Base-by-base conservation (phyloP, 768 basidiomycete species). In the Tricholoma terreum region DNA sequence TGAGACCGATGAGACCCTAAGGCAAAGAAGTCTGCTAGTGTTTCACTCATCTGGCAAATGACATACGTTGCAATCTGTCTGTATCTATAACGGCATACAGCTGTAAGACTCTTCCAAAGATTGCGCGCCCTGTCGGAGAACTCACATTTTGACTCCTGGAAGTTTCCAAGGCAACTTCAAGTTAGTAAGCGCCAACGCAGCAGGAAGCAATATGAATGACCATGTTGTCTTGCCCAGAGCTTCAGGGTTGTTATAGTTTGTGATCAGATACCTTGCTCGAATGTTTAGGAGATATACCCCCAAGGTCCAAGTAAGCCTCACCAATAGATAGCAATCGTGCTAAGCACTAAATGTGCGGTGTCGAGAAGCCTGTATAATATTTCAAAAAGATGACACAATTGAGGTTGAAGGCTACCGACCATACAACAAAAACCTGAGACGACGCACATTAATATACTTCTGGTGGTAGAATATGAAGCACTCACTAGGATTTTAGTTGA, bases 51-150 rank as follows among this genome's bases (percentile, higher is more conserved):
- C 30, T 22, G 36, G 22, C 36, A 51, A 19, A 31, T n/a, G 15
- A 17, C 65, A 71, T 62, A 78, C 79, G 56, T 80, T 80, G 58
- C 76, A 79, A 64, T 82, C 80, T 14, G 79, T 81, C 73, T 81
- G 80, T 22, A 80, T 60, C 80, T 82, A 34, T n/a, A n/a, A 33
- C 19, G 27, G 34, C 49, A 59, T 57, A 65, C 51, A 63, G 58
- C 65, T 57, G 49, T 54, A 35, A 30, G 34, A 9, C 6, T 14
- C 21, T 17, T 1, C 40, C 31, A 14, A 11, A 55, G 31, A 36
- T 40, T 46, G 36, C 9, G 24, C 6, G 24, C 6, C 3, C 6
- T 30, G 9, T 61, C n/a, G 46, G 46, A 11, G 45, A 14, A 15
- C 69, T 61, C 60, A 76, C 77, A 59, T 77, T 75, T 73, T 78